Conservation (phyloP, 768 basidiomycete genomes). For the Mycena sanguinolenta region DNA sequence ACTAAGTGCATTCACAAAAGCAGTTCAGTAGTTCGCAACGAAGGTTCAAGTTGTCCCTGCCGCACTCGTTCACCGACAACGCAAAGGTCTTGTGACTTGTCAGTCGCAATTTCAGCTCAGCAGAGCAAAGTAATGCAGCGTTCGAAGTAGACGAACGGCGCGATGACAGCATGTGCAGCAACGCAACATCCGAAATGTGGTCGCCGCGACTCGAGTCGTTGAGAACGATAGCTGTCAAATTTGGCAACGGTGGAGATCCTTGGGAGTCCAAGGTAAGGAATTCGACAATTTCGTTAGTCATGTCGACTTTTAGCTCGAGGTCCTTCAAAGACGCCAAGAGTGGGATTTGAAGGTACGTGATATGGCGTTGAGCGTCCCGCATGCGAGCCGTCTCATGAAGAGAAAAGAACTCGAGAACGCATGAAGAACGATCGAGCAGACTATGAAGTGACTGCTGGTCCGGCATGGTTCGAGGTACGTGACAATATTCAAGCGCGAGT, state of each 20-base stretch:
- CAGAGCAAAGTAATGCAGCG: not conserved
- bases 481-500: constrained; percentile 26
- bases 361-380: constrained; percentile 19
- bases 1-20: constrained; percentile 10
- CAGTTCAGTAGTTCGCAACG: constrained; percentile 24
- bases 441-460: constrained; percentile 23
- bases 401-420: constrained; percentile 14
- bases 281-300: constrained; percentile 20
- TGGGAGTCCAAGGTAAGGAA: constrained; percentile 19
- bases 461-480: constrained; percentile 21
- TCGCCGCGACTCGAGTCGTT: constrained; percentile 26
- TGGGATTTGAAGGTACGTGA: constrained; percentile 25
- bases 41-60: constrained; percentile 9
- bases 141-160: not conserved
- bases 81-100: constrained; percentile 5
- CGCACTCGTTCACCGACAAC: not conserved
- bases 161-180: constrained; percentile 18
- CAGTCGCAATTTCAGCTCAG: constrained; percentile 24
- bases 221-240: constrained; percentile 20
- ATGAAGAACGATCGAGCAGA: constrained; percentile 29
- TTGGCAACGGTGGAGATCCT: not conserved
- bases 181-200: constrained; percentile 23
- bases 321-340: constrained; percentile 13
- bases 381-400: constrained; percentile 27
- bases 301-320: constrained; percentile 30